Percentiles rank a stretch among this genome's conserved stretches.
Evolutionary conservation across 805 yeast genomes (phyloP).

Genomic region (Nakazawaea sp.): DNA sequence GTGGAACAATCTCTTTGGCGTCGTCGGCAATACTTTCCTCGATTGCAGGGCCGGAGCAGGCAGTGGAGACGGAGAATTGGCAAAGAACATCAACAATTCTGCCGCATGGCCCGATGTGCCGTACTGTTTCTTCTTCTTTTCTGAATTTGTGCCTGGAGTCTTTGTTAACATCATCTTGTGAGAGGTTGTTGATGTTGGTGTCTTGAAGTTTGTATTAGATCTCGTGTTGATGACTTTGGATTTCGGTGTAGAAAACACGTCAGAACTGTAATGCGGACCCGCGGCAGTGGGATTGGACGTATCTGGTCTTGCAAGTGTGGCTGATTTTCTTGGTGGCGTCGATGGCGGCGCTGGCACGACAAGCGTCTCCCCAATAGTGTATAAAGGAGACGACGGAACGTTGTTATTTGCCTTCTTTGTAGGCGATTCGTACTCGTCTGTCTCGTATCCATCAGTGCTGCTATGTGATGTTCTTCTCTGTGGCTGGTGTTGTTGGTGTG

Average conservation of each 20-base stretch:
- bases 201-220: slow-evolving; percentile 16
- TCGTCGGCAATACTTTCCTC: slow-evolving; percentile 7
- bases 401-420: slow-evolving; percentile 12
- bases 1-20: slow-evolving; percentile 10
- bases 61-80: slow-evolving; percentile 56
- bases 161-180: slow-evolving; percentile 4
- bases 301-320: slow-evolving; percentile 23
- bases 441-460: slow-evolving; percentile 9
- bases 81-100: slow-evolving; percentile 70
- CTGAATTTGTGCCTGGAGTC: slow-evolving; percentile 1
- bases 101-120: slow-evolving; percentile 56
- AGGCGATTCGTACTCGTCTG: slow-evolving; percentile 14
- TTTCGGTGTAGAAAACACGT: slow-evolving; percentile 26
- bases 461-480: neutral
- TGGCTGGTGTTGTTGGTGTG: neutral
- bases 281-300: slow-evolving; percentile 7
- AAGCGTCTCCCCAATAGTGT: neutral
- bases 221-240: slow-evolving; percentile 11
- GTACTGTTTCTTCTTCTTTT: slow-evolving; percentile 22
- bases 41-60: slow-evolving; percentile 3
- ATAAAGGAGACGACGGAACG: slow-evolving; percentile 13
- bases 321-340: slow-evolving; percentile 23
- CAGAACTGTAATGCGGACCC: neutral
- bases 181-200: slow-evolving; percentile 17
- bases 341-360: slow-evolving; percentile 14